Evolutionary conservation across 768 basidiomycete genomes (phyloP).

Genomic region (Kwoniella heveanensis): DNA sequence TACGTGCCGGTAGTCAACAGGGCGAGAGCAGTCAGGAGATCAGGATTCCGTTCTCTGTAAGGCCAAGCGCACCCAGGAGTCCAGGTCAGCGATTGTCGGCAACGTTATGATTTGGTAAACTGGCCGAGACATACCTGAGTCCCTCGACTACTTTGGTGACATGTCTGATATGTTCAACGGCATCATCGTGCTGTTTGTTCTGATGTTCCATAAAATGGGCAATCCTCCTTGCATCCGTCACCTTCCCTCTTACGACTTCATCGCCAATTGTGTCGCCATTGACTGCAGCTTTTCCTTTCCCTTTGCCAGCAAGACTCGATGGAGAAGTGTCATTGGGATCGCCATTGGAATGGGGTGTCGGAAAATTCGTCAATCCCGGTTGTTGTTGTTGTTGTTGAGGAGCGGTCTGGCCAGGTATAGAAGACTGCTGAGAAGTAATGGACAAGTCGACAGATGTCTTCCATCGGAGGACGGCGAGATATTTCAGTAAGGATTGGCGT

Average conservation of each 20-base stretch:
- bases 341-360: constrained; percentile 44
- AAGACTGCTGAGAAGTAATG: neutral
- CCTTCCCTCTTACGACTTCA: constrained; percentile 29
- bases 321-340: constrained; percentile 40
- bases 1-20: constrained; percentile 87
- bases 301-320: constrained; percentile 23
- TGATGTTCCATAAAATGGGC: constrained; percentile 45
- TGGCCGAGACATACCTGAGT: constrained; percentile 64
- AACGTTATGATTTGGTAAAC: too few relatives aligned
- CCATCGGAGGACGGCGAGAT: constrained; percentile 49
- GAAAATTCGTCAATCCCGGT: constrained; percentile 27
- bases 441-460: constrained; percentile 42
- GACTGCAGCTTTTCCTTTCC: constrained; percentile 30
- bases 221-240: constrained; percentile 47
- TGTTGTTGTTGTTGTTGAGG: neutral
- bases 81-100: too few relatives aligned
- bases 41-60: constrained; percentile 83
- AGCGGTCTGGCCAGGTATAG: neutral
- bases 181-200: constrained; percentile 71
- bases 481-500: constrained; percentile 46
- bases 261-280: constrained; percentile 2
- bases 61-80: too few relatives aligned
- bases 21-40: constrained; percentile 85
- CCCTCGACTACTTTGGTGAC: constrained; percentile 72
- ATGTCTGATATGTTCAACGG: constrained; percentile 66